phyloP scores from a whole-genome alignment of 495 filamentous ascomycete genomes.

The Filosporella fistucella region DNA sequence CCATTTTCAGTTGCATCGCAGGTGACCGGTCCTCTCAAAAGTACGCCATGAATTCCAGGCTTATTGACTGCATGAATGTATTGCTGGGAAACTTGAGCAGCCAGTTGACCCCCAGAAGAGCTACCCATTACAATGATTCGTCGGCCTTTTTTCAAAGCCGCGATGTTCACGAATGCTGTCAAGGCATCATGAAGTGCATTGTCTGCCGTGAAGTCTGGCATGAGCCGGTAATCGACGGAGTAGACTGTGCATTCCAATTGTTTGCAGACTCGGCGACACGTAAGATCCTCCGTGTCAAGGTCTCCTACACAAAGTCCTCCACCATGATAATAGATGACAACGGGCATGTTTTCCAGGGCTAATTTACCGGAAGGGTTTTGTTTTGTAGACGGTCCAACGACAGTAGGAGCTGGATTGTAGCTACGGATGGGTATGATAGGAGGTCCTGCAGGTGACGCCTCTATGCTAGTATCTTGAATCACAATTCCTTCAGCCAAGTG shows the following conservation, averaged over 20 bases:
- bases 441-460: not conserved
- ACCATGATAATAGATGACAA: conserved; percentile 30
- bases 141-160: not conserved
- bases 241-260: conserved; percentile 18
- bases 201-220: conserved; percentile 21
- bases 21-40: conserved; percentile 30
- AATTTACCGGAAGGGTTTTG: not conserved
- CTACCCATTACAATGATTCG: conserved; percentile 25
- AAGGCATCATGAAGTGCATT: conserved; percentile 25
- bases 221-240: conserved; percentile 26
- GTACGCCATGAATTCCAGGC: conserved; percentile 16
- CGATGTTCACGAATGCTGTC: conserved; percentile 15
- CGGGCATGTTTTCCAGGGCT: not conserved
- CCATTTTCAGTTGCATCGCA: conserved; percentile 21
- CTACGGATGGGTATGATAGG: conserved; percentile 12
- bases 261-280: conserved; percentile 25
- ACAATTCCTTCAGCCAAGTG: conserved; percentile 5
- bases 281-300: conserved; percentile 29
- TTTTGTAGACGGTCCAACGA: not conserved
- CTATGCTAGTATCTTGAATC: conserved; percentile 4
- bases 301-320: conserved; percentile 28
- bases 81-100: conserved; percentile 25
- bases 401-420: conserved; percentile 7
- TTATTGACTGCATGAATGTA: not conserved
- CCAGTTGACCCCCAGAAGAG: conserved; percentile 29